Percentiles rank a stretch among this genome's conserved stretches.
Evolutionary conservation across 805 yeast species (phyloP).

Genomic region (Candida patagonica): DNA sequence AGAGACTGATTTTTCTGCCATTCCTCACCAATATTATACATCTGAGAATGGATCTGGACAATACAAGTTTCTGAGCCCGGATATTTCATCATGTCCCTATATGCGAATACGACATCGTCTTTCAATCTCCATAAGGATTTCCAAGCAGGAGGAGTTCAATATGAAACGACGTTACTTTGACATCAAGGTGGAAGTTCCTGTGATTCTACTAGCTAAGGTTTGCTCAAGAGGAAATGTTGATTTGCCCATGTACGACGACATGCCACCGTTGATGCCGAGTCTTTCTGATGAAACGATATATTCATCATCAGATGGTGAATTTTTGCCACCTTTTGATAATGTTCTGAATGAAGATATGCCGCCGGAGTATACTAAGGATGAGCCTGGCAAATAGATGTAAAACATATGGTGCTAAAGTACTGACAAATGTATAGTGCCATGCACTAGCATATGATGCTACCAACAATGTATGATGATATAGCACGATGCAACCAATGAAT

Average conservation of each 20-base stretch:
- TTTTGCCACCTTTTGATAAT: constrained; percentile 11
- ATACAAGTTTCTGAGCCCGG: constrained; percentile 50
- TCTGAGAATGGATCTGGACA: not conserved
- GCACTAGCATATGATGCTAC: too few species aligned
- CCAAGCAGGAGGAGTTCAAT: constrained; percentile 39
- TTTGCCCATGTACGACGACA: constrained; percentile 19
- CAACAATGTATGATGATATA: too few species aligned
- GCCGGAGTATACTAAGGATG: constrained; percentile 16
- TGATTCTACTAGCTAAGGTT: constrained; percentile 48
- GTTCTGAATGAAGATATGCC: constrained; percentile 10
- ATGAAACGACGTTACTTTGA: constrained; percentile 82
- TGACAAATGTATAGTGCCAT: too few species aligned
- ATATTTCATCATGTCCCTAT: constrained; percentile 57
- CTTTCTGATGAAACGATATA: not conserved
- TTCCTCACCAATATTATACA: constrained; percentile 2
- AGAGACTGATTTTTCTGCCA: constrained; percentile 4
- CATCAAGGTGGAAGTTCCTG: constrained; percentile 89
- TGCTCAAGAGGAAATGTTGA: constrained; percentile 24
- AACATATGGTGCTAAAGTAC: too few species aligned
- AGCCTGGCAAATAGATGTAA: too few species aligned
- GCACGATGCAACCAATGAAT: too few species aligned
- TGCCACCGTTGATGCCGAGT: not conserved
- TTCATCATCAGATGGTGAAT: not conserved
- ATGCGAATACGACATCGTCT: constrained; percentile 94
- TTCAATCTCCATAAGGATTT: constrained; percentile 73